These are phyloP conservation scores for Backusella luteola DNA, from an alignment of 192 early-diverging fungal genomes.

Conservation along the genomic window DNA sequence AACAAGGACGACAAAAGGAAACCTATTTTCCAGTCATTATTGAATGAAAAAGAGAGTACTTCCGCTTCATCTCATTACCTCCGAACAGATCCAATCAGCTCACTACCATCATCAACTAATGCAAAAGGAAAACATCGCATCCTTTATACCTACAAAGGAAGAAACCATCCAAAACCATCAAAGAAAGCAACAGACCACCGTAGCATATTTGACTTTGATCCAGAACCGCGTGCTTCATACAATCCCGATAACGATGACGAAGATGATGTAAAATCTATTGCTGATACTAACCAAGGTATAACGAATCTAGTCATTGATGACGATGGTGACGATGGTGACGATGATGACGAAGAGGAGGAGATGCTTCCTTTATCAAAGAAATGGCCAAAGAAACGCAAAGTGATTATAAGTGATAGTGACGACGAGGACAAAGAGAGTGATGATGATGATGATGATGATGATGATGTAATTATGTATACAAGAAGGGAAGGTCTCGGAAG, in stretches of 20 bases:
- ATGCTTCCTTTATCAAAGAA: neutral
- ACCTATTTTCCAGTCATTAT: neutral
- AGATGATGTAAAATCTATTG: neutral
- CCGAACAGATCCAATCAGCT: neutral
- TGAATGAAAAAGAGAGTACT: neutral
- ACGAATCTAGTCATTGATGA: neutral
- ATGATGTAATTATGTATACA: neutral
- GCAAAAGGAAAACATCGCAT: neutral
- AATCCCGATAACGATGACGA: neutral
- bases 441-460: neutral
- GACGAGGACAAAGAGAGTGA: neutral
- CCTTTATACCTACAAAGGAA: neutral
- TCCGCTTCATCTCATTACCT: neutral
- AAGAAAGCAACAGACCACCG: neutral
- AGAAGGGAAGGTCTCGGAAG: neutral
- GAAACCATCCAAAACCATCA: neutral
- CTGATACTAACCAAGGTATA: neutral
- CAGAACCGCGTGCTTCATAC: neutral
- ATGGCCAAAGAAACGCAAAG: neutral
- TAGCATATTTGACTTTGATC: neutral
- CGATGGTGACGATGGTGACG: neutral
- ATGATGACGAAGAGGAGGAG: neutral
- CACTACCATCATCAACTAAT: neutral
- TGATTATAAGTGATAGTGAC: neutral
- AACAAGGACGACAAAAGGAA: neutral